Conservation (phyloP, 2,329 filamentous ascomycete species). For the Aspergillus sp. region DNA sequence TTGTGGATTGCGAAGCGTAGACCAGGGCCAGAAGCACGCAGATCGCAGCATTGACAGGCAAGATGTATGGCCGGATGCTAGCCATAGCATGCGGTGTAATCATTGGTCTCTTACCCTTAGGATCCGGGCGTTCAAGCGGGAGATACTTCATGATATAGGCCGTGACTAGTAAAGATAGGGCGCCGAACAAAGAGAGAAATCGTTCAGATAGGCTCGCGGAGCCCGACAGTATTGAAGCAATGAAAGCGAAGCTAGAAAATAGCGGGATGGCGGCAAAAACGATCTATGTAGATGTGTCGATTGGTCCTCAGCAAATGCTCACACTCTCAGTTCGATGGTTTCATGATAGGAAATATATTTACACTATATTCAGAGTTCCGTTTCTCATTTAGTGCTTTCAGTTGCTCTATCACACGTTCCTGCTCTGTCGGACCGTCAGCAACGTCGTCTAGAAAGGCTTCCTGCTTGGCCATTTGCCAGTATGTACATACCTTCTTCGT, state of each 20-base stretch:
- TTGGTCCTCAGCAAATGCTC: neutral
- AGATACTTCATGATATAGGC: conserved; percentile 41
- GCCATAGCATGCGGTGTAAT: conserved; percentile 21
- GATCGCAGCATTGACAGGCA: conserved; percentile 31
- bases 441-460: neutral
- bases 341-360: conserved; percentile 15
- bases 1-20: conserved; percentile 24
- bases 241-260: conserved; percentile 32
- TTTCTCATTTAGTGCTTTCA: conserved; percentile 41
- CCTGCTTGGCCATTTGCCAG: neutral
- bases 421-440: conserved; percentile 37
- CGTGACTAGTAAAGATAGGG: conserved; percentile 41
- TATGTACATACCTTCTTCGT: conserved; percentile 66
- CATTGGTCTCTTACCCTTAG: conserved; percentile 34
- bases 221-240: conserved; percentile 33
- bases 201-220: conserved; percentile 23
- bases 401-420: conserved; percentile 41
- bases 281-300: conserved; percentile 22
- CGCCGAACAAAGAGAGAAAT: conserved; percentile 33
- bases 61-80: conserved; percentile 26
- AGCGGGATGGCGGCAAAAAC: conserved; percentile 44
- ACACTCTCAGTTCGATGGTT: neutral
- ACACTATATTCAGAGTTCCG: conserved; percentile 46
- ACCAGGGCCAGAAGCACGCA: conserved; percentile 35
- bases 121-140: conserved; percentile 30